Base-by-base conservation (phyloP, 2,329 filamentous ascomycete genomes). In the Eurotiales sp. region DNA sequence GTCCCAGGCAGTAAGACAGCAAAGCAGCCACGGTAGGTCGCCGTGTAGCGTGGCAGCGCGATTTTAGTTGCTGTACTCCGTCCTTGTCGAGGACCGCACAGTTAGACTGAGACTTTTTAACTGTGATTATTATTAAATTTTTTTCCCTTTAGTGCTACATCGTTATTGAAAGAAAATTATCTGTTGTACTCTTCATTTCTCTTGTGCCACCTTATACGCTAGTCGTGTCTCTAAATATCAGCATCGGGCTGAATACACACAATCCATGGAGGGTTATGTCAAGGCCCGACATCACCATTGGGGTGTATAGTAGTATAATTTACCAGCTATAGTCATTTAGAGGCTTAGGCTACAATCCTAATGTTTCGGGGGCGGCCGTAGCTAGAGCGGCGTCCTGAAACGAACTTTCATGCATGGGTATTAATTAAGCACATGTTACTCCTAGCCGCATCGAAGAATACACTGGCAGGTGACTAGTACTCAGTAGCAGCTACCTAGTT, bases 31-130 rank as follows among this genome's bases (percentile, higher is more conserved):
- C 30, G 32, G 32, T 15, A 36, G n/a, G 14, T 27, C 44, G 25
- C 32, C 22, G 46, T 41, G 37, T 29, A 43, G 37, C 34, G 46
- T 49, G 12, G 37, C 29, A 49, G 23, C 32, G 32, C 14, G 32
- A 36, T 36, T 36, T n/a, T 36, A 36, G 32, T 8, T 19, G 34
- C 11, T 19, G 15, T 19, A 15, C 7, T 32, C 29, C 14, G 4
- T 32, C 3, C 8, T 37, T 37, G n/a, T 37, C 34, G 34, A 37
- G 32, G 11, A 34, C 10, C 25, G 25, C 10, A 27, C n/a, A n/a
- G n/a, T n/a, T n/a, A n/a, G n/a, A n/a, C n/a, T n/a, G n/a, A n/a
- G n/a, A n/a, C n/a, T n/a, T n/a, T n/a, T n/a, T n/a, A n/a, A n/a
- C n/a, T n/a, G n/a, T n/a, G n/a, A n/a, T n/a, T n/a, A n/a, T n/a